These are phyloP conservation scores for Ottelia alismoides DNA, from an alignment of 106 monocot species.

Conservation along the genomic window DNA sequence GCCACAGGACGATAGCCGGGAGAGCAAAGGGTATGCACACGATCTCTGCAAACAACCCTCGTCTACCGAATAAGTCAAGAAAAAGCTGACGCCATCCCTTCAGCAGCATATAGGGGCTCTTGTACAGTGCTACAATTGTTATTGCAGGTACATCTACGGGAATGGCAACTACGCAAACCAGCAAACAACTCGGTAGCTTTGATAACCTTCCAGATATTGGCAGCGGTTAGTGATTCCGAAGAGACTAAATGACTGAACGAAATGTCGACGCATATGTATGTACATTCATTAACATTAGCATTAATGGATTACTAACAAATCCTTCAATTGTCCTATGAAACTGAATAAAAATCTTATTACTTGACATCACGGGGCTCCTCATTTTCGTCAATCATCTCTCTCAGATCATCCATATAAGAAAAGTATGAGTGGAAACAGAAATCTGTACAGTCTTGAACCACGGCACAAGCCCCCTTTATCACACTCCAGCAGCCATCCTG, in stretches of 20 bases:
- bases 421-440: constrained; percentile 88
- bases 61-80: constrained; percentile 61
- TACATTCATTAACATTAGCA: too few relatives aligned
- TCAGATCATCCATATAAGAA: constrained; percentile 76
- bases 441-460: constrained; percentile 66
- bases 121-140: constrained; percentile 39
- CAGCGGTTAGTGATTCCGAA: too few relatives aligned
- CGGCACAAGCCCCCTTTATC: constrained; percentile 49
- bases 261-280: too few relatives aligned
- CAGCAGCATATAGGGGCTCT: constrained; percentile 83
- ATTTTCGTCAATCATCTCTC: constrained; percentile 25
- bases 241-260: too few relatives aligned
- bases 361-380: constrained; percentile 50
- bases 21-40: constrained; percentile 89
- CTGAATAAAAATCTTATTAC: too few relatives aligned
- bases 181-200: constrained; percentile 40
- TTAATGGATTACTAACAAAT: too few relatives aligned
- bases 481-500: constrained; percentile 70
- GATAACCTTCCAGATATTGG: too few relatives aligned
- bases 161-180: constrained; percentile 44
- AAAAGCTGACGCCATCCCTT: constrained; percentile 72
- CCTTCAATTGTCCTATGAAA: too few relatives aligned
- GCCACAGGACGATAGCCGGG: constrained; percentile 75
- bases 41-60: constrained; percentile 73
- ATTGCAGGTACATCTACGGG: constrained; percentile 46